Evolutionary conservation across 116 monocot genomes (phyloP), one percentile per base, ranked within the genome.

Genomic region (Zostera marina): DNA sequence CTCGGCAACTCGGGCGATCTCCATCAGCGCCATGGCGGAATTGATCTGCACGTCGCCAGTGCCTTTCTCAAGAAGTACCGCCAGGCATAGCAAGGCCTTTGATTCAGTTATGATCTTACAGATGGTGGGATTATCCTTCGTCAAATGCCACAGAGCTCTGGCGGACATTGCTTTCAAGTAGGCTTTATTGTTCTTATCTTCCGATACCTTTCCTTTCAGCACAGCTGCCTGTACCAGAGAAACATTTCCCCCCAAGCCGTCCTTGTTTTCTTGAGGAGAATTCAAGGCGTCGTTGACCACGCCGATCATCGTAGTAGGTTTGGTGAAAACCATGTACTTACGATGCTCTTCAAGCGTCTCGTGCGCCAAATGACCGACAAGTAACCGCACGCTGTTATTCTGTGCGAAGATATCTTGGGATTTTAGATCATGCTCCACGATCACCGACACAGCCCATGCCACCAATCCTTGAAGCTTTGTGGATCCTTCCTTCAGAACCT

Each of bases 121-220:
- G 41, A 80, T 78, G 17, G 66, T 72, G 0, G 70, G 12, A 38
- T 88, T 88, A 17, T 69, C 80, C 45, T 66, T 76, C 1, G 88
- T 75, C 1, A 96, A 77, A 19, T 70, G 69, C 77, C 79, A 79
- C 15, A 96, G 61, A 1, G 94, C 94, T 41, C 59, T 75, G 12
- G 94, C 94, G 0, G 94, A 82, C 88, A 85, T 88, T 22, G 88
- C 88, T 47, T 96, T 96, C 88, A 82, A 78, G 59, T 67, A 44
- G 9, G 78, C 63, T 66, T 96, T 88, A 1, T 80, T 85, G 17
- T 66, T 77, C 42, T 84, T 75, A 42, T 82, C 79, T 64, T 96
- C 94, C 1, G 72, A 69, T 63, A 84, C 94, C 68, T 88, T 72
- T 44, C 77, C 87, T 43, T 75, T 84, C 46, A 77, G 61, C 52